A percentile compares a stretch with the other conserved stretches of the same genome.
Conservation (phyloP, 2,329 filamentous ascomycete genomes). For the Fusarium avenaceum region DNA sequence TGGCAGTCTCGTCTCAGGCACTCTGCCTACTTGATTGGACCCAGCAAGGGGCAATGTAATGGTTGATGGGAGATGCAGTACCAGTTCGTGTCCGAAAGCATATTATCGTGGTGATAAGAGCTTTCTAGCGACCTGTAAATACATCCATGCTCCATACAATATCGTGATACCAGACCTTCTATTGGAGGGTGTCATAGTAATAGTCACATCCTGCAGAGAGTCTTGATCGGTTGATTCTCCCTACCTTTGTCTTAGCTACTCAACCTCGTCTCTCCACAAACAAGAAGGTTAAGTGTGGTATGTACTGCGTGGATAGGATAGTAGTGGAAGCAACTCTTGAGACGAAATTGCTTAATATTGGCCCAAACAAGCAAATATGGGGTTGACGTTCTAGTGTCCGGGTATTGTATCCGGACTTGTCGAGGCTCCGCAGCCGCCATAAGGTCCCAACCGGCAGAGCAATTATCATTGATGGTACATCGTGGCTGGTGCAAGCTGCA, state of each 20-base stretch:
- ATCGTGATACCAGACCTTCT: constrained; percentile 6
- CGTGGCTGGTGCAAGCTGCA: constrained; percentile 7
- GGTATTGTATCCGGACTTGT: too few relatives aligned
- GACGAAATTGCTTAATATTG: too few relatives aligned
- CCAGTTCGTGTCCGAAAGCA: constrained; percentile 12
- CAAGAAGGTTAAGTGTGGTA: too few relatives aligned
- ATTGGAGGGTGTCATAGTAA: constrained; percentile 3
- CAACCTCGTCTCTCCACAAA: background rate
- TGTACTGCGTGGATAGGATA: too few relatives aligned
- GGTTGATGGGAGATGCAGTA: constrained; percentile 6
- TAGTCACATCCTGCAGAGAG: constrained; percentile 17
- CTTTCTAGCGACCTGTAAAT: constrained; percentile 3
- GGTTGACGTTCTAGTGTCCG: too few relatives aligned
- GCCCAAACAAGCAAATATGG: too few relatives aligned
- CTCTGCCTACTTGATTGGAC: constrained; percentile 35
- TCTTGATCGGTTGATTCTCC: constrained; percentile 7
- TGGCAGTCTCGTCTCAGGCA: constrained; percentile 33
- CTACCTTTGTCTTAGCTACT: constrained; percentile 7
- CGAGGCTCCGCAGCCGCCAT: constrained; percentile 20
- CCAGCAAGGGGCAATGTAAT: constrained; percentile 8
- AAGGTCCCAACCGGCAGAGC: background rate
- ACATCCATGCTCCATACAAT: background rate
- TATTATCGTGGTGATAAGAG: constrained; percentile 2
- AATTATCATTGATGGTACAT: background rate
- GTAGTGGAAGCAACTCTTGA: too few relatives aligned